Percentiles rank a stretch among this genome's conserved stretches.
These are phyloP conservation scores for Fusarium nelsonii DNA, from an alignment of 2,329 filamentous ascomycete species.

Conservation along the genomic window DNA sequence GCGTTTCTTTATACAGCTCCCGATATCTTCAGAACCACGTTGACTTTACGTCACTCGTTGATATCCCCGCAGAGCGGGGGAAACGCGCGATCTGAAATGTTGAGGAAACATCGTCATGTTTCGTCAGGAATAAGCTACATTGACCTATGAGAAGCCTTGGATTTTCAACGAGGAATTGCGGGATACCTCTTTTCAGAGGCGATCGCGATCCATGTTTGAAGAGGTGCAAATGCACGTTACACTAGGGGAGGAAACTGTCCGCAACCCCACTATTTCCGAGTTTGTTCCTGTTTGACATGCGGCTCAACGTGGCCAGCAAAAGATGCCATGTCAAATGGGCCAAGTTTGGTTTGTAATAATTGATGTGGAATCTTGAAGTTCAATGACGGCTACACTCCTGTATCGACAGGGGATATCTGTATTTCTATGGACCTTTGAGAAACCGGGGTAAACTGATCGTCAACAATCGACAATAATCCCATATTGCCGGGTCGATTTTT, in stretches of 20 bases:
- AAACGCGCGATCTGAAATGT: neutral
- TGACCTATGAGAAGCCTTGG: conserved; percentile 7
- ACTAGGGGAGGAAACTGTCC: conserved; percentile 23
- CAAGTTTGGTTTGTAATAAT: conserved; percentile 13
- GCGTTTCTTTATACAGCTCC: neutral
- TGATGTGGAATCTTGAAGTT: conserved; percentile 27
- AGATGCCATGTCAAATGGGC: conserved; percentile 1
- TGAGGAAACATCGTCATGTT: conserved; percentile 26
- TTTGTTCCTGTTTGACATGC: neutral
- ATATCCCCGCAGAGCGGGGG: conserved; percentile 14
- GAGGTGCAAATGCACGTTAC: conserved; percentile 1
- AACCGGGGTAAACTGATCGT: neutral
- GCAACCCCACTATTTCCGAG: conserved; percentile 18
- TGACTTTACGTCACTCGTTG: conserved; percentile 41
- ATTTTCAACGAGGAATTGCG: conserved; percentile 19
- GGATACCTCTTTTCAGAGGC: neutral
- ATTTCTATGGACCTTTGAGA: conserved; percentile 8
- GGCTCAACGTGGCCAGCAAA: neutral
- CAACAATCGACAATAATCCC: conserved; percentile 5
- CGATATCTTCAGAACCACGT: conserved; percentile 1
- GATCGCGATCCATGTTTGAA: conserved; percentile 10
- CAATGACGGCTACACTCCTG: conserved; percentile 26
- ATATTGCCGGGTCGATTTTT: conserved; percentile 4
- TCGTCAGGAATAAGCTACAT: neutral
- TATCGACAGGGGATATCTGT: neutral